Evolutionary conservation across 1,284 basidiomycete genomes (phyloP), one percentile per base, ranked within the genome.

Genomic region (Papiliotrema flavescens): DNA sequence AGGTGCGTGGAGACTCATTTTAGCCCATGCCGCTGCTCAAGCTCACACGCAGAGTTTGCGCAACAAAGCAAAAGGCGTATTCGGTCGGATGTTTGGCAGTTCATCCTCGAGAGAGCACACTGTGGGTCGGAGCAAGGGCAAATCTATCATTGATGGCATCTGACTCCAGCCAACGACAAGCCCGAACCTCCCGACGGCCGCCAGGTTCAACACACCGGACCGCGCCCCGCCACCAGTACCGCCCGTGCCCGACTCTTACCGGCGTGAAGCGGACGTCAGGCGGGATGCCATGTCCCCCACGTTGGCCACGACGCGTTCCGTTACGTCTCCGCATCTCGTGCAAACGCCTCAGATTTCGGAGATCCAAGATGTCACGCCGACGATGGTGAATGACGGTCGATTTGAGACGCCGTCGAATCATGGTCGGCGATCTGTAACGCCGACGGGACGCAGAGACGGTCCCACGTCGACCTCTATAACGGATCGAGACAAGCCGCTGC

Each of bases 21-120:
- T 11, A 32, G 7, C 17, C 20, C n/a, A 15, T 23, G 26, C 3
- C 17, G 8, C 14, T 19, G n/a, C 11, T 5, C 8, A 36, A 32
- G 20, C 32, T 15, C 13, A 41, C 9, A 14, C 2, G 2, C 47
- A 73, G 70, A 73, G 62, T 39, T 63, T 71, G 56, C 59, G 68
- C 15, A 66, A 54, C 57, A 74, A 66, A 55, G 69, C 70, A 28
- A 72, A 59, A 57, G 73, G 74, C 15, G 64, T 77, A 55, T 71
- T 76, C 54, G 74, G 74, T 1, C 62, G 73, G 48, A 72, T 76
- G 69, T 77, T 77, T 59, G 71, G 72, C 4, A 54, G 63, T 3
- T 51, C 58, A 2, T 56, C 53, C 22, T 55, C 56, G 1, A 53
- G 22, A 50, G 59, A 57, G 13, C 40, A 49, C 14, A 51, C 43